Evolutionary conservation across 441 rosid genomes (phyloP).

Genomic region (Erysimum cheiri): DNA sequence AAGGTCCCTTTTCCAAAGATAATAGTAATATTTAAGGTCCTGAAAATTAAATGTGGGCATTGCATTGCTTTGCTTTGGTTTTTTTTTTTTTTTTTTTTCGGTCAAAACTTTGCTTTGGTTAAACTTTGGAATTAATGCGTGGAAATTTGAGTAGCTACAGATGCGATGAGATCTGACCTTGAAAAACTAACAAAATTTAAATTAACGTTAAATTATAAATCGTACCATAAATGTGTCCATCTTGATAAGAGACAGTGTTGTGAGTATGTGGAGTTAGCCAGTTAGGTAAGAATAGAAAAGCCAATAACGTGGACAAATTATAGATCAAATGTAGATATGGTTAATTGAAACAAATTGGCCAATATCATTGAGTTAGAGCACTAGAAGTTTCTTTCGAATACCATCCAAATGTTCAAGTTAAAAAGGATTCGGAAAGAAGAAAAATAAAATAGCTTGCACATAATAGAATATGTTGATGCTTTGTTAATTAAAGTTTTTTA

Average conservation of each 20-base stretch:
- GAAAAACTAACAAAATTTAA: constrained; percentile 28
- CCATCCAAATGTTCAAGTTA: too few relatives aligned
- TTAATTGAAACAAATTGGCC: too few relatives aligned
- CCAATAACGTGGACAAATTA: not conserved
- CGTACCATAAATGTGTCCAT: constrained; percentile 25
- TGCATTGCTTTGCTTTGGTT: not conserved
- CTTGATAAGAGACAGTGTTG: not conserved
- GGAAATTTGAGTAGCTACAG: constrained; percentile 18
- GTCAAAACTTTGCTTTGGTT: constrained; percentile 4
- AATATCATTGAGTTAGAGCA: too few relatives aligned
- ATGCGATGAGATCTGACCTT: constrained; percentile 39
- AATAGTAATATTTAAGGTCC: not conserved
- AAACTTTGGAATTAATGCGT: constrained; percentile 9
- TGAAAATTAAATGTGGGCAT: constrained; percentile 24
- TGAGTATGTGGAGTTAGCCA: not conserved
- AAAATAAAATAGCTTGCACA: too few relatives aligned
- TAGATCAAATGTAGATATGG: not conserved
- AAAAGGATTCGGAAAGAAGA: too few relatives aligned
- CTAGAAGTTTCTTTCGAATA: too few relatives aligned
- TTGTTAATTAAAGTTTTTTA: too few relatives aligned
- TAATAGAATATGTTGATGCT: too few relatives aligned
- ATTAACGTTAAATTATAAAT: not conserved
- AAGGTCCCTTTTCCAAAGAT: not conserved
- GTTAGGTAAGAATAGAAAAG: not conserved
- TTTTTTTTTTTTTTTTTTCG: too few relatives aligned